These are phyloP conservation scores for Coprinopsis marcescibilis DNA, from an alignment of 768 basidiomycete species.

Conservation along the genomic window DNA sequence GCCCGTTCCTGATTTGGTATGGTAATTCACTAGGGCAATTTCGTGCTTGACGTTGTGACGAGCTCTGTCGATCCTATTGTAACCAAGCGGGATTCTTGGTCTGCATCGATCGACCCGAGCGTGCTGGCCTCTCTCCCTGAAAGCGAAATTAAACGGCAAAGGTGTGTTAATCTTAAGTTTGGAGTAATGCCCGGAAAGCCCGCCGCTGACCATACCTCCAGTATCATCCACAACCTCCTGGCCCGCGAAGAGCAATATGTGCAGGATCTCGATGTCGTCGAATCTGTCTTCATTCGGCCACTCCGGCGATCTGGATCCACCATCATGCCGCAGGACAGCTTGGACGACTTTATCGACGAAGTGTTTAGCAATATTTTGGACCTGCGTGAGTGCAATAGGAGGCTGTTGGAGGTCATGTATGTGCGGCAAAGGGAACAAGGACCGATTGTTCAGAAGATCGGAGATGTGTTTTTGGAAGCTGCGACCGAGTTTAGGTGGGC, in stretches of 20 bases:
- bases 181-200: background rate
- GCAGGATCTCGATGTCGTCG: conserved; percentile 80
- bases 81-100: conserved; percentile 45
- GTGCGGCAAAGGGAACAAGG: conserved; percentile 83
- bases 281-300: conserved; percentile 55
- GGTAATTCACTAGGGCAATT: conserved; percentile 17
- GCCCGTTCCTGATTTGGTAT: background rate
- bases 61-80: conserved; percentile 27
- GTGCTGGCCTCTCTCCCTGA: conserved; percentile 49
- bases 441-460: conserved; percentile 77
- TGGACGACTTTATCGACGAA: conserved; percentile 81
- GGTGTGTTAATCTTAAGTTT: conserved; percentile 27
- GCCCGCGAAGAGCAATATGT: conserved; percentile 87
- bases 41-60: conserved; percentile 18
- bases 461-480: conserved; percentile 82
- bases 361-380: conserved; percentile 87
- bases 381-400: conserved; percentile 72
- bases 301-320: conserved; percentile 39
- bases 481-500: conserved; percentile 82
- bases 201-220: conserved; percentile 14
- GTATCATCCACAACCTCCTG: conserved; percentile 85
- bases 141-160: conserved; percentile 81
- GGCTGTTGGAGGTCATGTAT: conserved; percentile 78
- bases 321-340: conserved; percentile 44
- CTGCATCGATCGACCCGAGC: conserved; percentile 37